A percentile compares a stretch with the other conserved stretches of the same genome.
Conservation (phyloP, 169 alveolate species). For the Perkinsus marinus region DNA sequence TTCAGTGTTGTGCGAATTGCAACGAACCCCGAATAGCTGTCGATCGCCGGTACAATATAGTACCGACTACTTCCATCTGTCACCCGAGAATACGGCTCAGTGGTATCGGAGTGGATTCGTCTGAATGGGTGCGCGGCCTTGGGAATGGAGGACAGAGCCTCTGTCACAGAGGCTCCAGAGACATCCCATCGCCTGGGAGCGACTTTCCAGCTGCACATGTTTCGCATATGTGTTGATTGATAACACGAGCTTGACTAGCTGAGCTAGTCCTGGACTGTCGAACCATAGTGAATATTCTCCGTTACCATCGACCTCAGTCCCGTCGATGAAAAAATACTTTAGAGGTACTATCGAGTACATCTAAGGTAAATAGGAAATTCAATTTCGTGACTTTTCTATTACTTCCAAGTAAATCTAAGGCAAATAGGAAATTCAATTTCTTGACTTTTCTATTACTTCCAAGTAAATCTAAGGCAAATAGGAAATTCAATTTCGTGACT, state of each 20-base stretch:
- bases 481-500: too few species aligned
- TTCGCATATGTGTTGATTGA: neutral
- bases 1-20: neutral
- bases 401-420: too few species aligned
- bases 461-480: too few species aligned
- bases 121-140: neutral
- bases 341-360: too few species aligned
- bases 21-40: neutral
- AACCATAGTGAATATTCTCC: too few species aligned
- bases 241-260: neutral
- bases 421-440: too few species aligned
- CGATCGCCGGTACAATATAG: neutral
- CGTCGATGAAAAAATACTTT: too few species aligned
- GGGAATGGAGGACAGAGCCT: neutral
- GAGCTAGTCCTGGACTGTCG: neutral
- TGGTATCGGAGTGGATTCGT: neutral
- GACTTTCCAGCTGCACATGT: neutral
- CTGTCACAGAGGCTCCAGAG: neutral
- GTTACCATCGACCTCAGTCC: too few species aligned
- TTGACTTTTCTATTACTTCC: too few species aligned
- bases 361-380: too few species aligned
- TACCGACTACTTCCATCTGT: neutral
- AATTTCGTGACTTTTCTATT: too few species aligned
- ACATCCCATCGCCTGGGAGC: neutral
- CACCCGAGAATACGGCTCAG: neutral